A percentile compares a stretch with the other conserved stretches of the same genome.
These are phyloP conservation scores for Ascocoryne sarcoides DNA, from an alignment of 2,329 filamentous ascomycete genomes.

Conservation along the genomic window DNA sequence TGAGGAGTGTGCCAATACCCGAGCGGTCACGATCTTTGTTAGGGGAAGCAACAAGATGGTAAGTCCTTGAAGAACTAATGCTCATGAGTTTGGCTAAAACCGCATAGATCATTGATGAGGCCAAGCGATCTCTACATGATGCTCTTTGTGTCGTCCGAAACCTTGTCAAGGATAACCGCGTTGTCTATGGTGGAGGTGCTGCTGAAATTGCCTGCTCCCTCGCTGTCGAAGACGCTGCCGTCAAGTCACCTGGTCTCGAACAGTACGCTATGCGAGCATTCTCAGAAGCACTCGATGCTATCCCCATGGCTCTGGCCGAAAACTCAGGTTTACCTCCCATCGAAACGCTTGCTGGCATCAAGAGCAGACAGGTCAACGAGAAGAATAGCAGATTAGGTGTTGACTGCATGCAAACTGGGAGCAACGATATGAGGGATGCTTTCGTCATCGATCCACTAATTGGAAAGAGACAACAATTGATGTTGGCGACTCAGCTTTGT, in stretches of 20 bases:
- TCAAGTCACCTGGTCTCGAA: slow-evolving; percentile 92
- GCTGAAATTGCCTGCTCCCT: slow-evolving; percentile 96
- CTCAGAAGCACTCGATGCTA: slow-evolving; percentile 82
- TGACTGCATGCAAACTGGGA: slow-evolving; percentile 94
- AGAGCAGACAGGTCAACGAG: slow-evolving; percentile 92
- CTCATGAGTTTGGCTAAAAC: slow-evolving; percentile 16
- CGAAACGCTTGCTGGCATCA: slow-evolving; percentile 87
- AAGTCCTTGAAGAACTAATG: slow-evolving; percentile 26
- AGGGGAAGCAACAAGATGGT: slow-evolving; percentile 99
- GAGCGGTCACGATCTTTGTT: slow-evolving; percentile 93
- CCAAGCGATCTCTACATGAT: slow-evolving; percentile 94
- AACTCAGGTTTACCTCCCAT: slow-evolving; percentile 96
- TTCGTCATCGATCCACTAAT: slow-evolving; percentile 98
- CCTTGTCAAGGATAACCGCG: slow-evolving; percentile 88
- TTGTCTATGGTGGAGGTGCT: slow-evolving; percentile 94
- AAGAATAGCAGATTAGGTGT: slow-evolving; percentile 74
- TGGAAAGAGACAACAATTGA: slow-evolving; percentile 93
- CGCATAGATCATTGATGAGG: slow-evolving; percentile 88
- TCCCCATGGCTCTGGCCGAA: slow-evolving; percentile 94
- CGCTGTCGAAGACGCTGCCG: slow-evolving; percentile 88
- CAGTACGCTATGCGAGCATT: slow-evolving; percentile 99
- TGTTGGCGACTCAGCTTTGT: slow-evolving; percentile 94
- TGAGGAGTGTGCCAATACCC: slow-evolving; percentile 96
- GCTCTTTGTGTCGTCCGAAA: slow-evolving; percentile 97
- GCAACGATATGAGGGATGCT: slow-evolving; percentile 94